phyloP scores from a whole-genome alignment of 352 stramenopile genomes.

The Globisporangium irregulare region DNA sequence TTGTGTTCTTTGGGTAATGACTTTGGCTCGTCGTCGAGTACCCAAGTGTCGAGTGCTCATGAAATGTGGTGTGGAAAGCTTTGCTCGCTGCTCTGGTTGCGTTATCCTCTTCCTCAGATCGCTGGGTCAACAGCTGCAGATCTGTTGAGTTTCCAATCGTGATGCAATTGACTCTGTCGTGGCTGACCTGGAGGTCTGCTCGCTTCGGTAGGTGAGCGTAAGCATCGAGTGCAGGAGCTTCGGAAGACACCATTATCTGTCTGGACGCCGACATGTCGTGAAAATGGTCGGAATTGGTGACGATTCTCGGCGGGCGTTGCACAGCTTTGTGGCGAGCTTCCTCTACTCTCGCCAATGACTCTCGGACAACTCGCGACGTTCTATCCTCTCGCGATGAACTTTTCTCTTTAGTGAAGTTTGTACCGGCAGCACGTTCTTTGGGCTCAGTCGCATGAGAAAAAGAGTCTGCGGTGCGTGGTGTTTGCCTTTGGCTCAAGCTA shows the following conservation, averaged over 20 bases:
- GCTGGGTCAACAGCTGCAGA: conserved; percentile 7
- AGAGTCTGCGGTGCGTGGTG: not conserved
- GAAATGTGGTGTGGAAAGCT: conserved; percentile 9
- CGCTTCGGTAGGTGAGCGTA: too few species aligned
- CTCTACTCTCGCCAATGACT: not conserved
- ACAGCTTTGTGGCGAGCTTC: not conserved
- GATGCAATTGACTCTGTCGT: not conserved
- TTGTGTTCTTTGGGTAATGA: not conserved
- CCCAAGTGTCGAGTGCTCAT: not conserved
- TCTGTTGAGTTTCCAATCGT: not conserved
- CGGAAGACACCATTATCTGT: not conserved
- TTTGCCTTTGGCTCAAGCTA: not conserved
- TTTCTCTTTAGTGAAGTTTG: not conserved
- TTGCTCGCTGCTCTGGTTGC: not conserved
- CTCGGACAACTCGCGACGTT: not conserved
- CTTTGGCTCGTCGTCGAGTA: not conserved
- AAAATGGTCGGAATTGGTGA: not conserved
- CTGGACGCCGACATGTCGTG: not conserved
- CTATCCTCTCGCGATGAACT: not conserved
- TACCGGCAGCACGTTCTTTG: not conserved
- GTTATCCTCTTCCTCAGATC: not conserved
- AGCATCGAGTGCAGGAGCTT: too few species aligned
- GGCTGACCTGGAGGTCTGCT: too few species aligned
- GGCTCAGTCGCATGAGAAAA: not conserved
- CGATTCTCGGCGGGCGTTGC: not conserved